Evolutionary conservation across 331 rosid genomes (phyloP).

Genomic region (Cydonia oblonga): DNA sequence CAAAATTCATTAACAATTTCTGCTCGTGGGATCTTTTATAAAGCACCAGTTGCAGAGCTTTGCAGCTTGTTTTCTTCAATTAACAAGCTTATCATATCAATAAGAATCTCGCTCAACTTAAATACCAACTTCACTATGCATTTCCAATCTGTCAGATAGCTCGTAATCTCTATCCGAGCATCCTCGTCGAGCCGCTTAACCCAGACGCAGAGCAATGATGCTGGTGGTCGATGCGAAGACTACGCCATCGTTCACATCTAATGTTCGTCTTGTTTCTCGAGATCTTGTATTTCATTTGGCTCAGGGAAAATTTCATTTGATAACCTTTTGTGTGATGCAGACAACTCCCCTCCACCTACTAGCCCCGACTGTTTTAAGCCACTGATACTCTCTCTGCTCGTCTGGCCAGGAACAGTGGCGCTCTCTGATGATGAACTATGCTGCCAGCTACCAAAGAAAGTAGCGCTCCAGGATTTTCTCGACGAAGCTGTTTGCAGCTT

Average conservation of each 20-base stretch:
- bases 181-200: not conserved
- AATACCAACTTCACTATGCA: not conserved
- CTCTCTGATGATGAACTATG: constrained; percentile 65
- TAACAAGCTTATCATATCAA: not conserved
- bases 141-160: not conserved
- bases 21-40: not conserved
- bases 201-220: not conserved
- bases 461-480: constrained; percentile 72
- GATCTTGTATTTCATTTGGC: constrained; percentile 61
- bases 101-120: not conserved
- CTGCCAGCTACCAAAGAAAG: constrained; percentile 79
- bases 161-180: not conserved
- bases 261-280: constrained; percentile 41
- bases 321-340: constrained; percentile 64
- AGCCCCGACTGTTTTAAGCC: constrained; percentile 55
- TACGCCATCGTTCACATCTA: not conserved
- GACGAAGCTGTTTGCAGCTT: constrained; percentile 72
- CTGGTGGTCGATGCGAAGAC: not conserved
- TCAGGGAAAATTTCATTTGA: constrained; percentile 89
- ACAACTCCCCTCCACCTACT: constrained; percentile 51
- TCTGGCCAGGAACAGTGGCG: constrained; percentile 26
- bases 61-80: not conserved
- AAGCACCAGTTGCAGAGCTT: constrained; percentile 5
- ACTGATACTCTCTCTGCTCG: constrained; percentile 37
- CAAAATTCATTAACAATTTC: not conserved